Evolutionary conservation across 164 flowering plant species (phyloP).

Genomic region (Umbilicus rupestris): DNA sequence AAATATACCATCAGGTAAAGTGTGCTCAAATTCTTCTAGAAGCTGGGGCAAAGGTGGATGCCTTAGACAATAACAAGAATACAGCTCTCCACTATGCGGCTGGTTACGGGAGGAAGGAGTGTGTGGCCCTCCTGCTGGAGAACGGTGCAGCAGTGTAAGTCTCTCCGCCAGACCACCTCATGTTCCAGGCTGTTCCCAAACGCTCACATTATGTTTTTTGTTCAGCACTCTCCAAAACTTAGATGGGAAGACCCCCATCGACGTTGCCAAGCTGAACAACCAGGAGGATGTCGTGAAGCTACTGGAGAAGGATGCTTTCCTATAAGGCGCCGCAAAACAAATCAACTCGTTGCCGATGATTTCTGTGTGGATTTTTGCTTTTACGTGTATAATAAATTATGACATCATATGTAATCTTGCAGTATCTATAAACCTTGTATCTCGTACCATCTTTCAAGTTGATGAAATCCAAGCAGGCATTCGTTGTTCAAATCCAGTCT

Average conservation of each 20-base stretch:
- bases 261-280: constrained; percentile 90
- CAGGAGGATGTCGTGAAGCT: constrained; percentile 80
- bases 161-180: not conserved
- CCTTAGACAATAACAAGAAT: constrained; percentile 84
- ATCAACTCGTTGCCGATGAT: not conserved
- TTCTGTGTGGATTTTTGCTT: constrained; percentile 3
- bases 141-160: constrained; percentile 97
- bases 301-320: constrained; percentile 92
- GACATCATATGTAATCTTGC: not conserved
- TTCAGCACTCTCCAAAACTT: constrained; percentile 87
- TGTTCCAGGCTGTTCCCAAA: not conserved
- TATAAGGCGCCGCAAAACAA: constrained; percentile 19
- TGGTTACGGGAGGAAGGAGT: constrained; percentile 96
- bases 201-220: not conserved
- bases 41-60: constrained; percentile 85
- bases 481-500: too few relatives aligned
- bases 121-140: constrained; percentile 76
- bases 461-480: too few relatives aligned
- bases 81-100: constrained; percentile 98
- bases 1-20: constrained; percentile 40
- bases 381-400: not conserved
- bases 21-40: constrained; percentile 81
- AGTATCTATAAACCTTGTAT: not conserved
- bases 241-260: constrained; percentile 94
- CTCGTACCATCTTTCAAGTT: not conserved